These are phyloP conservation scores for Epithemia pelagica DNA, from an alignment of 108 stramenopile species.

Conservation along the genomic window DNA sequence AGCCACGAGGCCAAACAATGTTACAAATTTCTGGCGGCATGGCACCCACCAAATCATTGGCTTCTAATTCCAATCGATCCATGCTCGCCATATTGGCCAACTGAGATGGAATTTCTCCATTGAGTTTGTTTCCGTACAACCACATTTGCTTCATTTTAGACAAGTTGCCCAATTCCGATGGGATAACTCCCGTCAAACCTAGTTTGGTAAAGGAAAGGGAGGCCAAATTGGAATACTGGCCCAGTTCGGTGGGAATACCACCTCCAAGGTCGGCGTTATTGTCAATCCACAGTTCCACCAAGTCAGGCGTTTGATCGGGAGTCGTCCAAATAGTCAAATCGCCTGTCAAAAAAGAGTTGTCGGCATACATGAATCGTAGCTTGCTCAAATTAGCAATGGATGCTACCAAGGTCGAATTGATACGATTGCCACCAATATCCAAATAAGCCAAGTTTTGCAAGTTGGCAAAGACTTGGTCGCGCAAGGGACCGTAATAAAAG, in stretches of 20 bases:
- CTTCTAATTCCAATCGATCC: not conserved
- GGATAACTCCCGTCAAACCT: not conserved
- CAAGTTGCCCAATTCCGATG: not conserved
- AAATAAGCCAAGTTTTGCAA: slow-evolving; percentile 10
- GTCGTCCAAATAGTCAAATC: not conserved
- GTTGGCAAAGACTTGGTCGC: slow-evolving; percentile 9
- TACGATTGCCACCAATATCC: slow-evolving; percentile 23
- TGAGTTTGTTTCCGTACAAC: not conserved
- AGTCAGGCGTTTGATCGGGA: not conserved
- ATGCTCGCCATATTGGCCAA: not conserved
- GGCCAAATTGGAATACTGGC: slow-evolving; percentile 1
- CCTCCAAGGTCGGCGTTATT: not conserved
- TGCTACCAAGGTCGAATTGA: slow-evolving; percentile 25
- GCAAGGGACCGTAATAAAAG: slow-evolving; percentile 16
- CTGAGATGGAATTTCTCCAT: slow-evolving; percentile 1
- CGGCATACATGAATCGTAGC: slow-evolving; percentile 21
- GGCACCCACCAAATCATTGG: not conserved
- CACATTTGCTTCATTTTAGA: not conserved
- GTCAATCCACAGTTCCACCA: not conserved
- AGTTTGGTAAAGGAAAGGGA: slow-evolving; percentile 16
- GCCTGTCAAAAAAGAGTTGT: not conserved
- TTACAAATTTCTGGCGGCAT: slow-evolving; percentile 6
- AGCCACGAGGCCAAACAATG: too few species aligned
- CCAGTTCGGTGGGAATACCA: slow-evolving; percentile 18
- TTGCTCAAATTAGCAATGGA: slow-evolving; percentile 17